These are phyloP conservation scores for Sclerotinia glacialis DNA, from an alignment of 2,329 filamentous ascomycete genomes.

Conservation along the genomic window DNA sequence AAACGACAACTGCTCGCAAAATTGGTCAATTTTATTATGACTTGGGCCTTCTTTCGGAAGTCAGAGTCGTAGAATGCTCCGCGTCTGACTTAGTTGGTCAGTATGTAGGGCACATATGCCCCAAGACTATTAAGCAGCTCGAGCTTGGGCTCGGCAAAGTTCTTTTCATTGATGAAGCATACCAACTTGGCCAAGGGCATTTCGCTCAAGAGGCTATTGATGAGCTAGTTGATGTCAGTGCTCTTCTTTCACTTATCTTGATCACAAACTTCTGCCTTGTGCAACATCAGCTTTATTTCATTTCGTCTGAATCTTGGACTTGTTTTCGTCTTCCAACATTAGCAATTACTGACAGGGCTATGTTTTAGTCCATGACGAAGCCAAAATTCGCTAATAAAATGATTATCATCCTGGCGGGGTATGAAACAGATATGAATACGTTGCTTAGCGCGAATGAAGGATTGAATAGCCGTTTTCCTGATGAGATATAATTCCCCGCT, in stretches of 20 bases:
- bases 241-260: too few species aligned
- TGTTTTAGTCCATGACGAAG: conserved; percentile 41
- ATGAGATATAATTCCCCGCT: conserved; percentile 46
- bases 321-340: too few species aligned
- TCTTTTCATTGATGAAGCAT: conserved; percentile 59
- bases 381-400: conserved; percentile 49
- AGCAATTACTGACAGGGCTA: too few species aligned
- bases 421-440: conserved; percentile 53
- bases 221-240: conserved; percentile 54
- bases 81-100: conserved; percentile 66
- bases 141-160: conserved; percentile 54
- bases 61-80: conserved; percentile 63
- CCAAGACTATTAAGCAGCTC: conserved; percentile 59
- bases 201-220: conserved; percentile 66
- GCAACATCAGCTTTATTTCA: too few species aligned
- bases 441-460: conserved; percentile 53
- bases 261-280: too few species aligned
- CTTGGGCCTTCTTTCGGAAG: conserved; percentile 62
- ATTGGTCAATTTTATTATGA: conserved; percentile 76
- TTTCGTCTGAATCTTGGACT: too few species aligned
- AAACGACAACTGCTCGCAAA: conserved; percentile 69
- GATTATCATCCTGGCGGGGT: conserved; percentile 57
- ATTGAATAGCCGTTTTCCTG: conserved; percentile 54
- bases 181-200: conserved; percentile 49
- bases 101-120: conserved; percentile 67